Base-by-base conservation (phyloP, 139 green algal species). In the Desmodesmus armatus region DNA sequence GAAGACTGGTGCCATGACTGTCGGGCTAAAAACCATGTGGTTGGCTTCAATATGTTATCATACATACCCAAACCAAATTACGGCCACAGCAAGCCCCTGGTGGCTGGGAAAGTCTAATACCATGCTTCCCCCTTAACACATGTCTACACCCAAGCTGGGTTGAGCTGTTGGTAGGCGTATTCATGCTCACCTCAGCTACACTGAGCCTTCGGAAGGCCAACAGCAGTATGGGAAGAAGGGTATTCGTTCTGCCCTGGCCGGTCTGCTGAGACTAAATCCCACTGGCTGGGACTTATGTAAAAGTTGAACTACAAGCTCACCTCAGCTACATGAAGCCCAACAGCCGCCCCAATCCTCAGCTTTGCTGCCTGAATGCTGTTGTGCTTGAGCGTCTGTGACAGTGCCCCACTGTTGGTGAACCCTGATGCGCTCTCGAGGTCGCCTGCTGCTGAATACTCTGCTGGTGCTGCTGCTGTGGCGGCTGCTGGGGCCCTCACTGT, bases 401-500 rank as follows among this genome's bases (percentile, higher is more conserved):
- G 27, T 33, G 35, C n/a, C 0, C 39, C 25, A 2, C 40, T 55
- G 25, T 49, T 51, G 27, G 19, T 53, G 25, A 78, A 35, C 69
- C 27, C 69, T 53, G 4, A 11, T 58, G 19, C 39, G 41, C 5
- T 55, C 11, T 33, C 69, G 35, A n/a, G 35, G 41, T 5, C 33
- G 29, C 13, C 39, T 78, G 39, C 69, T 78, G 69, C 69, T 60
- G 39, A 33, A 21, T n/a, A 37, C 69, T 37, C 39, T 35, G 15
- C 69, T 77, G 35, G 35, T 77, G 69, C 69, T 78, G 69, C 39
- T 77, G 69, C 69, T 75, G 29, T 29, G 51, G 69, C 69, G 51
- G 69, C 69, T 78, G 69, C 69, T 78, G 41, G 39, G 33, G 13
- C 37, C 41, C 15, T 5, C 69, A 33, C 39, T 78, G 69, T 19